These are phyloP conservation scores for Triticum dicoccoides DNA, from an alignment of 176 grass and related monocot species.

Conservation along the genomic window DNA sequence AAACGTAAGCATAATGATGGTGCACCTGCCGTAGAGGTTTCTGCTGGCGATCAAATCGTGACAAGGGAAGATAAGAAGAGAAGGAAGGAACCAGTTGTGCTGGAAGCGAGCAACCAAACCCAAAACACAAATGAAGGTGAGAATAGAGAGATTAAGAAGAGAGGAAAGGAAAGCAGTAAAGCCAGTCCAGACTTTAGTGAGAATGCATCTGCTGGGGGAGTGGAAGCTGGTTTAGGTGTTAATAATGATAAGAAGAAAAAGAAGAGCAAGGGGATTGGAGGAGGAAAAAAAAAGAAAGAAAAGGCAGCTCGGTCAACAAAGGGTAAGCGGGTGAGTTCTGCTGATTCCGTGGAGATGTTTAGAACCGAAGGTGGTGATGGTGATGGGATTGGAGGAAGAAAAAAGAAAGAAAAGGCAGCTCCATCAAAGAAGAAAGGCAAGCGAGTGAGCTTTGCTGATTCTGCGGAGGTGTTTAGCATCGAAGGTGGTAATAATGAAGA, in stretches of 20 bases:
- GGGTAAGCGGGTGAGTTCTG: slow-evolving; percentile 58
- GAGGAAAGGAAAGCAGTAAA: slow-evolving; percentile 26
- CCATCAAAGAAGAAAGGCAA: slow-evolving; percentile 30
- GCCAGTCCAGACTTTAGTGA: neutral
- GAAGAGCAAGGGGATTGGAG: slow-evolving; percentile 24
- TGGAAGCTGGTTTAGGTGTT: slow-evolving; percentile 7
- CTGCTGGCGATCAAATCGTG: neutral
- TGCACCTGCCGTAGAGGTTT: neutral
- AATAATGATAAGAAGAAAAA: slow-evolving; percentile 31
- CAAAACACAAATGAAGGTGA: neutral
- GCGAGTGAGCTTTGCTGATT: slow-evolving; percentile 62
- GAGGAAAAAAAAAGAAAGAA: slow-evolving; percentile 34
- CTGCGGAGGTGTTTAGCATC: slow-evolving; percentile 48
- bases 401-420: slow-evolving; percentile 34
- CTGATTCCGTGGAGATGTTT: slow-evolving; percentile 57
- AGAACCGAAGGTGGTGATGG: neutral
- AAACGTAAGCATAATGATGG: neutral
- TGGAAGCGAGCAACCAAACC: slow-evolving; percentile 17
- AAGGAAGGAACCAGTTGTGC: slow-evolving; percentile 16
- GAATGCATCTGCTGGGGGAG: neutral
- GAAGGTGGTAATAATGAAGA: neutral
- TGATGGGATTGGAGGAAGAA: slow-evolving; percentile 15
- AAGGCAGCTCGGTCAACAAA: slow-evolving; percentile 31
- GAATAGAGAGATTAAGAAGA: slow-evolving; percentile 29
- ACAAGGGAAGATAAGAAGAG: slow-evolving; percentile 10